Conservation (phyloP, 495 filamentous ascomycete genomes). For the Penicillium malachiteum region DNA sequence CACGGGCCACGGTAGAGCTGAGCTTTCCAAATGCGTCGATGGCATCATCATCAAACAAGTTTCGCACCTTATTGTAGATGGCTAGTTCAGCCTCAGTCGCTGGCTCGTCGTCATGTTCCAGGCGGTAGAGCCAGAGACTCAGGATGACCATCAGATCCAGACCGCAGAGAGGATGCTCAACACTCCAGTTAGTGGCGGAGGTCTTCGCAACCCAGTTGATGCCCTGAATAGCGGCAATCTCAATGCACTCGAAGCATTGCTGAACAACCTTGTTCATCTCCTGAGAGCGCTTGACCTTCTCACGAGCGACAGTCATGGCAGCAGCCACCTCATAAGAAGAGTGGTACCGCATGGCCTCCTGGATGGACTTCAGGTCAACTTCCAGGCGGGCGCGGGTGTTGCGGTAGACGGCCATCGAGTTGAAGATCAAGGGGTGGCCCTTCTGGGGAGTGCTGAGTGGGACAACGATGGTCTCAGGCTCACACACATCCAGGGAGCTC, state of each 20-base stretch:
- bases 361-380: slow-evolving; percentile 91
- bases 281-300: slow-evolving; percentile 88
- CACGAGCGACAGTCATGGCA: slow-evolving; percentile 90
- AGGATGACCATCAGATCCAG: slow-evolving; percentile 99
- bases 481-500: slow-evolving; percentile 89
- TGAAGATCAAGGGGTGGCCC: slow-evolving; percentile 97
- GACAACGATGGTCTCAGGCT: slow-evolving; percentile 86
- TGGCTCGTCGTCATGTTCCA: slow-evolving; percentile 97
- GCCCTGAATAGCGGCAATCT: slow-evolving; percentile 89
- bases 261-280: slow-evolving; percentile 99
- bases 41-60: slow-evolving; percentile 86
- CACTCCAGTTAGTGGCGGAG: slow-evolving; percentile 97
- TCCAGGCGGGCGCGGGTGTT: slow-evolving; percentile 90
- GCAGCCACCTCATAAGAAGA: slow-evolving; percentile 95
- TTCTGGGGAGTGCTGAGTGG: slow-evolving; percentile 93
- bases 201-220: slow-evolving; percentile 98
- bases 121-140: slow-evolving; percentile 94
- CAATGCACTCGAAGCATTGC: slow-evolving; percentile 97
- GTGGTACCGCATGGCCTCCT: slow-evolving; percentile 96
- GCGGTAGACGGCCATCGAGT: slow-evolving; percentile 95
- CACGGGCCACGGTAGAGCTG: slow-evolving; percentile 86
- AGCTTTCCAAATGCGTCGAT: slow-evolving; percentile 80
- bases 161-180: slow-evolving; percentile 95
- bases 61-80: slow-evolving; percentile 94
- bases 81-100: slow-evolving; percentile 85